Evolutionary conservation across 2,329 filamentous ascomycete species (phyloP).

Genomic region (Scedosporium boydii): DNA sequence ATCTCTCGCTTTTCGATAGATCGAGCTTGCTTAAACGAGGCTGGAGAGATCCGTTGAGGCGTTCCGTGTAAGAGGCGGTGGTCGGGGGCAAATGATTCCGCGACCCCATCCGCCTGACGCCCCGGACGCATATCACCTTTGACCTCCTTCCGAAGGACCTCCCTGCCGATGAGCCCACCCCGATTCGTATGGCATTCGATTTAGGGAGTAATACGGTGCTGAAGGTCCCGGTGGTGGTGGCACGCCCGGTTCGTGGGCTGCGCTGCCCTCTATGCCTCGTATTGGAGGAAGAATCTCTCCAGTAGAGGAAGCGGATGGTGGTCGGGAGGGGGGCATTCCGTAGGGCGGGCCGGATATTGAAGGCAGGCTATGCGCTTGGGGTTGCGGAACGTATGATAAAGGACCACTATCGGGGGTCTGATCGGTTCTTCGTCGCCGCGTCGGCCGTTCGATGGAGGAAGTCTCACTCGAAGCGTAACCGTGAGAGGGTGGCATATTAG

Average conservation of each 20-base stretch:
- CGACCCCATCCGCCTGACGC: too few relatives aligned
- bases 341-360: constrained; percentile 30
- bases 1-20: not conserved
- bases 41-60: too few relatives aligned
- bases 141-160: not conserved
- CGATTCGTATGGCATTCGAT: not conserved
- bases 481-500: constrained; percentile 13
- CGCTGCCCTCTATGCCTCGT: constrained; percentile 31
- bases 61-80: too few relatives aligned
- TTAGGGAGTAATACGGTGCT: not conserved
- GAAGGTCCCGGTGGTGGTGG: not conserved
- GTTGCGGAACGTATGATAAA: constrained; percentile 25
- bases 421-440: constrained; percentile 37
- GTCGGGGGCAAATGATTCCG: too few relatives aligned
- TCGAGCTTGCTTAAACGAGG: not conserved
- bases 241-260: constrained; percentile 7
- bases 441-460: constrained; percentile 33
- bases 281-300: constrained; percentile 39
- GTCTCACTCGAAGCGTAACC: constrained; percentile 30
- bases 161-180: constrained; percentile 1
- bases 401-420: constrained; percentile 32
- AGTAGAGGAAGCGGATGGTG: constrained; percentile 25
- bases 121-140: not conserved
- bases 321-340: constrained; percentile 23
- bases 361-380: constrained; percentile 19